These are phyloP conservation scores for Lavandula angustifolia DNA, from an alignment of 257 asterid species.

Conservation along the genomic window DNA sequence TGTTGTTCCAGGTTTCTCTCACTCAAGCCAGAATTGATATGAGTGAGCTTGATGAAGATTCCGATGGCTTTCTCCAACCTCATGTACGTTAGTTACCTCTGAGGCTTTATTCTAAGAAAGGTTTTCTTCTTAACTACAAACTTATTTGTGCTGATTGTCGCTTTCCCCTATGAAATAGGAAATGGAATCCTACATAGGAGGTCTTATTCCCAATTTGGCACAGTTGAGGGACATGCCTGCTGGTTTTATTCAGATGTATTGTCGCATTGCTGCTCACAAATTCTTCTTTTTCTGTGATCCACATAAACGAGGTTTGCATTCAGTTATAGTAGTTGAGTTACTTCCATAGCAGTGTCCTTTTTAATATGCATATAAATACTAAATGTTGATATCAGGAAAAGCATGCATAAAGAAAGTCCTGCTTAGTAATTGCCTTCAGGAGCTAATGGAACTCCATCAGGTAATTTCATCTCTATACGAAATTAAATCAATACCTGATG, in stretches of 20 bases:
- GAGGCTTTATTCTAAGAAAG: conserved; percentile 26
- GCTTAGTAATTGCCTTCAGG: conserved; percentile 98
- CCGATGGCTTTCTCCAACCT: conserved; percentile 98
- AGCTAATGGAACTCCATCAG: conserved; percentile 99
- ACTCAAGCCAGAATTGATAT: conserved; percentile 98
- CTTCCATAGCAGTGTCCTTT: conserved; percentile 15
- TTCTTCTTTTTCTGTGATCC: conserved; percentile 99
- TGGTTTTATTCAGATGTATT: conserved; percentile 92
- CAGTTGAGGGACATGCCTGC: conserved; percentile 93
- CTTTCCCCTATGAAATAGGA: conserved; percentile 49
- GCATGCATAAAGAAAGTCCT: conserved; percentile 97
- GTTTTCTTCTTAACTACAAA: conserved; percentile 19
- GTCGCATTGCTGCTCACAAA: conserved; percentile 98
- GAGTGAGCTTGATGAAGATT: conserved; percentile 99
- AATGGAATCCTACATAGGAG: conserved; percentile 94
- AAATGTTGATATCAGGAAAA: conserved; percentile 62
- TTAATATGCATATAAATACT: conserved; percentile 29
- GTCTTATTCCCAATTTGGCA: conserved; percentile 97
- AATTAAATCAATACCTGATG: conserved; percentile 11
- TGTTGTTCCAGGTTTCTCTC: conserved; percentile 79
- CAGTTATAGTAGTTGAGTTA: conserved; percentile 17
- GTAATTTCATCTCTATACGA: conserved; percentile 40
- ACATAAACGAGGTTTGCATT: conserved; percentile 80
- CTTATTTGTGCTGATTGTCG: conserved; percentile 24
- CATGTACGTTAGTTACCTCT: conserved; percentile 59